Percentiles rank a stretch among this genome's conserved stretches.
Evolutionary conservation across 345 rosid genomes (phyloP).

Genomic region (Brassica rapa): DNA sequence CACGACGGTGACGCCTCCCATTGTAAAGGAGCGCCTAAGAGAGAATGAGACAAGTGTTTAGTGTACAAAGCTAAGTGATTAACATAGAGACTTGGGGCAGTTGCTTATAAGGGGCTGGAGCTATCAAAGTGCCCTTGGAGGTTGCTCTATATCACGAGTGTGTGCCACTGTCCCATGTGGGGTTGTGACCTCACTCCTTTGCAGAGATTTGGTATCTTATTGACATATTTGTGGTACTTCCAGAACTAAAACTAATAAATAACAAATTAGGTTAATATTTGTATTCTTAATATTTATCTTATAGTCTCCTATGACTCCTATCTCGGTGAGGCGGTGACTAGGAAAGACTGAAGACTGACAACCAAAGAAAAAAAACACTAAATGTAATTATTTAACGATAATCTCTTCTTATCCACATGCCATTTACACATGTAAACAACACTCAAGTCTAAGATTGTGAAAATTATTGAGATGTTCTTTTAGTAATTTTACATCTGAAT

Average conservation of each 20-base stretch:
- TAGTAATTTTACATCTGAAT: constrained; percentile 18
- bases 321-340: constrained; percentile 36
- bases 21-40: constrained; percentile 9
- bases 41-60: background rate
- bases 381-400: background rate
- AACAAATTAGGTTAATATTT: background rate
- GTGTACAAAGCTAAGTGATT: background rate
- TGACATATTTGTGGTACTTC: constrained; percentile 11
- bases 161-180: constrained; percentile 41
- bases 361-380: background rate
- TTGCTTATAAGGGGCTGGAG: constrained; percentile 27
- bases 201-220: constrained; percentile 24
- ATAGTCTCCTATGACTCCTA: constrained; percentile 4
- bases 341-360: background rate
- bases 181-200: constrained; percentile 29
- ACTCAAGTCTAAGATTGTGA: background rate
- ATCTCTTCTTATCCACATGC: constrained; percentile 24
- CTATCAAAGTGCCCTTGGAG: constrained; percentile 6
- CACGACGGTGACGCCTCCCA: constrained; percentile 36
- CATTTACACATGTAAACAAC: constrained; percentile 5
- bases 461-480: constrained; percentile 14
- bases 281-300: background rate
- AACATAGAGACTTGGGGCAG: constrained; percentile 12
- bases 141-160: constrained; percentile 17
- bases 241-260: background rate